Evolutionary conservation across 1,139 yeast species (phyloP), one percentile per base, ranked within the genome.

Genomic region (Geotrichum australiense): DNA sequence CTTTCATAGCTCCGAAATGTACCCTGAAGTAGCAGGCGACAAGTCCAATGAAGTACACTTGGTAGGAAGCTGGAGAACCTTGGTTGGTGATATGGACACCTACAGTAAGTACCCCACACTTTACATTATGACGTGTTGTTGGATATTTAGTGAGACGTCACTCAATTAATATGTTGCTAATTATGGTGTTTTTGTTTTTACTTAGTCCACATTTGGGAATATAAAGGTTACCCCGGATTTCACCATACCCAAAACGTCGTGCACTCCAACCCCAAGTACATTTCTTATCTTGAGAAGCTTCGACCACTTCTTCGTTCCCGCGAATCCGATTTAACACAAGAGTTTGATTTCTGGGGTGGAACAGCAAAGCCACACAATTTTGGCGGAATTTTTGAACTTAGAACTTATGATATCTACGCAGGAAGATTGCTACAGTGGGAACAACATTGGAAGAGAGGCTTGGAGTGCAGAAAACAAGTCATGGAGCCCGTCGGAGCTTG

Each of bases 401-500:
- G 71, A 31, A 52, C 64, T 23, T 66, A 66, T 47, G 64, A 62
- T 25, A 53, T 66, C 33, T 54, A 56, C 42, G 66, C 71, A 1
- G 71, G 71, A 6, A 55, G 58, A 24, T 55, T 66, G 34, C 53
- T 64, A 14, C 70, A 66, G 41, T 66, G 71, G 71, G 71, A 66
- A 42, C 54, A 55, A 24, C 60, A 62, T 47, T 66, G 71, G 71
- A 55, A 59, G 32, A 53, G 59, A 45, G 71, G 71, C 4, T 52
- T 66, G 20, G 67, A 65, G 46, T 63, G 59, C 48, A 63, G 71
- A n/a, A 55, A 65, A 20, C 63, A 66, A 48, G 71, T 66, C 31
- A 66, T 66, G 71, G 69, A 66, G 52, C 71, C 71, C 1, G 70
- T 67, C 2, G 71, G 71, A 3, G 71, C 71, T 2, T 66, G 71